Conservation (phyloP, 257 asterid species). For the Plantago ovata region DNA sequence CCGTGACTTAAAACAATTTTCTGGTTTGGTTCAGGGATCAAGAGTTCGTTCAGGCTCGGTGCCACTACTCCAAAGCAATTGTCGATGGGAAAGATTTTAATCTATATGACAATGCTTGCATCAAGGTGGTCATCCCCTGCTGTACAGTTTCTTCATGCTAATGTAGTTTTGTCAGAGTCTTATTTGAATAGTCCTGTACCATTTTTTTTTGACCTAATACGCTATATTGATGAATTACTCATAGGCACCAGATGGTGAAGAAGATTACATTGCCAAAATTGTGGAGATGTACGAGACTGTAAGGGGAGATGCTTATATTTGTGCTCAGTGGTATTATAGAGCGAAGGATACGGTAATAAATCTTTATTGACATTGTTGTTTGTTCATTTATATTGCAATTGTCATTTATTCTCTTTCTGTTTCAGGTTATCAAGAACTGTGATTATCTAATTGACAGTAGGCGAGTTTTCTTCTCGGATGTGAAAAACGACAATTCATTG, state of each 20-base stretch:
- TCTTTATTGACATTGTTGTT: background rate
- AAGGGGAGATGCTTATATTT: slow-evolving; percentile 18
- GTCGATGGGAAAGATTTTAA: slow-evolving; percentile 19
- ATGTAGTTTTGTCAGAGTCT: background rate
- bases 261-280: slow-evolving; percentile 28
- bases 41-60: slow-evolving; percentile 23
- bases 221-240: background rate
- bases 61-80: slow-evolving; percentile 21
- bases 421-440: slow-evolving; percentile 32
- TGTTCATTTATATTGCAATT: background rate
- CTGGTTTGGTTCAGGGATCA: slow-evolving; percentile 22
- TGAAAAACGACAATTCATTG: slow-evolving; percentile 34
- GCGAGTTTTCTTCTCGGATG: slow-evolving; percentile 38
- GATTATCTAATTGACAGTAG: slow-evolving; percentile 20
- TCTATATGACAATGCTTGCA: slow-evolving; percentile 25
- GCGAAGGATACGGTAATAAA: slow-evolving; percentile 38
- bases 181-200: too few relatives aligned
- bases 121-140: slow-evolving; percentile 13
- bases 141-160: background rate
- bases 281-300: slow-evolving; percentile 37
- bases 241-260: slow-evolving; percentile 32
- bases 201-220: too few relatives aligned
- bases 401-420: background rate
- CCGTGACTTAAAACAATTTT: too few relatives aligned
- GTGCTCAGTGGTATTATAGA: slow-evolving; percentile 40